These are phyloP conservation scores for Auriscalpium orientale DNA, from an alignment of 768 basidiomycete genomes.

Conservation along the genomic window DNA sequence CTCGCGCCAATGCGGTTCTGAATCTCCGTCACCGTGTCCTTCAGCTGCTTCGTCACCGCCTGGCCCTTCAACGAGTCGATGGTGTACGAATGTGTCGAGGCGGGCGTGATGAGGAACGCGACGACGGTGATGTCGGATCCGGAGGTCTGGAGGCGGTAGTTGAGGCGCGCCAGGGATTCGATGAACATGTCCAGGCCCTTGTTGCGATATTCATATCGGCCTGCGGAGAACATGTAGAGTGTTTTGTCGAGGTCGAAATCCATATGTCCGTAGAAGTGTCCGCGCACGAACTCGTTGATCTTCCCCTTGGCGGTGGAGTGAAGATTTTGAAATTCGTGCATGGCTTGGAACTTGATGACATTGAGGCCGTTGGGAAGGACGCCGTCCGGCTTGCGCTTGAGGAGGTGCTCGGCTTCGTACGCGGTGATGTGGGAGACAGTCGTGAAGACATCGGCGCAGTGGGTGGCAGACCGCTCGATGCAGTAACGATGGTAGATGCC, in stretches of 20 bases:
- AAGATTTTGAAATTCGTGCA: slow-evolving; percentile 98
- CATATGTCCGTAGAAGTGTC: slow-evolving; percentile 97
- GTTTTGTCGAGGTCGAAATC: slow-evolving; percentile 95
- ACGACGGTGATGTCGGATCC: slow-evolving; percentile 81
- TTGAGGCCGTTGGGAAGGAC: slow-evolving; percentile 97
- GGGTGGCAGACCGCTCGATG: slow-evolving; percentile 89
- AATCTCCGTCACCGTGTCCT: slow-evolving; percentile 93
- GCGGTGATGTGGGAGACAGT: slow-evolving; percentile 98
- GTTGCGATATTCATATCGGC: slow-evolving; percentile 97
- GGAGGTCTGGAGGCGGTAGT: slow-evolving; percentile 51
- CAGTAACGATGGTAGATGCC: slow-evolving; percentile 99
- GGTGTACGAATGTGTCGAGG: slow-evolving; percentile 91
- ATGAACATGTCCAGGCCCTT: slow-evolving; percentile 99
- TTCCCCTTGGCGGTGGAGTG: slow-evolving; percentile 93
- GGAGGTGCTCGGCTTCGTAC: slow-evolving; percentile 90
- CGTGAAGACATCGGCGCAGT: slow-evolving; percentile 97
- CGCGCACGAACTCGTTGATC: slow-evolving; percentile 95
- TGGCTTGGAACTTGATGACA: slow-evolving; percentile 97
- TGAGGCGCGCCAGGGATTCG: slow-evolving; percentile 86
- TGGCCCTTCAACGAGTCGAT: slow-evolving; percentile 96
- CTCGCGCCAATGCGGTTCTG: slow-evolving; percentile 88
- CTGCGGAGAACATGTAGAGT: slow-evolving; percentile 96
- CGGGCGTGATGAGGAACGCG: slow-evolving; percentile 99
- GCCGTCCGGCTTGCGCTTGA: slow-evolving; percentile 97
- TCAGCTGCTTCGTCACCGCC: slow-evolving; percentile 93